Base-by-base conservation (phyloP, 2,329 filamentous ascomycete genomes). In the Periconia macrospinosa region DNA sequence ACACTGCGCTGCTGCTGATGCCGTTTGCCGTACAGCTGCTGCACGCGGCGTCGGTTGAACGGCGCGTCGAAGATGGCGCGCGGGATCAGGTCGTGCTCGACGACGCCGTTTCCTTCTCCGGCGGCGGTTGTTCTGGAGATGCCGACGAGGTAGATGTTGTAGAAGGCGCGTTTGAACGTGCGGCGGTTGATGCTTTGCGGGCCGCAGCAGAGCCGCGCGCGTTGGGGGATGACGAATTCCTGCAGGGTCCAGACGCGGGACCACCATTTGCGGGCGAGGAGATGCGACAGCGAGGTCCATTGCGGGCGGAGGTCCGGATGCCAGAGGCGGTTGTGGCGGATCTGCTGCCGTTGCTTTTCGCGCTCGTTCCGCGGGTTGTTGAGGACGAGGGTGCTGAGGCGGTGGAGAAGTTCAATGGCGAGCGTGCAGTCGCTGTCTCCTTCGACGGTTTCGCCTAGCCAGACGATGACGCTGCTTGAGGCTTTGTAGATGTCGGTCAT, bases 401-500 rank as follows among this genome's bases (percentile, higher is more conserved):
- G 54, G 19, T 62, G 56, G 13, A 69, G 41, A 41, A 71, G 68
- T 3, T 63, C 51, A 33, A 69, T 59, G 0, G 66, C 66, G 11
- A 60, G 65, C 0, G 55, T 58, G 55, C 68, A 69, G 43, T 68
- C 56, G 20, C 60, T 65, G 10, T 45, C 50, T 14, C 47, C 44
- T 30, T 66, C 62, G 30, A 42, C 30, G 30, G 64, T 60, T 43
- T 66, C 53, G 13, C 63, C 66, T 3, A 68, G 57, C 68, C 68
- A 72, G 0, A 72, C 44, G 1, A 68, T 57, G 2, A 58, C 60
- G 52, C 59, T 55, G 19, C 35, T 57, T 1, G 65, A 55, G 43
- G 49, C 56, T 41, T 53, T 61, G 49, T 70, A 72, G 17, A 72
- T 69, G 1, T 67, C 54, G 6, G 63, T 63, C 68, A 71, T 71